Conservation (phyloP, 257 asterid species). For the Ophiorrhiza pumila region DNA sequence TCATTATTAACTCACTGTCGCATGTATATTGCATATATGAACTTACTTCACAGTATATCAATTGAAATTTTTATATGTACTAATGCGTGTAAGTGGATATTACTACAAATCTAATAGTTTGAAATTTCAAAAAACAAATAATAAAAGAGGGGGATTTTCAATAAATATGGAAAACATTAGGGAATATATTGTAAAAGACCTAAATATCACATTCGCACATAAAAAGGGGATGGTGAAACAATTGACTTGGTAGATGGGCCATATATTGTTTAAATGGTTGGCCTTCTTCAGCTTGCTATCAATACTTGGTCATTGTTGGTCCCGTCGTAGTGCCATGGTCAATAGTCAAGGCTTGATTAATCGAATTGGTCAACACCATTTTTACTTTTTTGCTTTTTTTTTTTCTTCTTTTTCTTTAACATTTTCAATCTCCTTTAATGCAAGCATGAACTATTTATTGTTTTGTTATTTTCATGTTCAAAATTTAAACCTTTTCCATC, state of each 20-base stretch:
- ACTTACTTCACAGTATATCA: too few species aligned
- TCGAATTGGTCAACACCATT: neutral
- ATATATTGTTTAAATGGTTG: neutral
- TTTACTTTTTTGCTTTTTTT: neutral
- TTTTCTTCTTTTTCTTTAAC: neutral
- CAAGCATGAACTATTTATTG: too few species aligned
- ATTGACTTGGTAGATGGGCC: conserved; percentile 3
- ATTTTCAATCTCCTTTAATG: neutral
- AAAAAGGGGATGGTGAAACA: neutral
- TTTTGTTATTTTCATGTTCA: too few species aligned
- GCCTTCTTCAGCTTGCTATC: neutral
- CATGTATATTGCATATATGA: too few species aligned
- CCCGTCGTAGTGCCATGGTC: conserved; percentile 4
- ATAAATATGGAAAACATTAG: neutral
- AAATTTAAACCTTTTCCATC: too few species aligned
- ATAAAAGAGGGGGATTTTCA: too few species aligned
- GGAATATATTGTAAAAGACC: neutral
- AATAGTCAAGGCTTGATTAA: neutral
- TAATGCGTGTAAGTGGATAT: too few species aligned
- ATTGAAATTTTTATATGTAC: too few species aligned
- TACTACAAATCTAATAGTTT: too few species aligned
- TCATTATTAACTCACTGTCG: too few species aligned
- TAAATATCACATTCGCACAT: neutral
- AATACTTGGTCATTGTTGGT: neutral
- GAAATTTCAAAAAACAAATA: too few species aligned